Percentiles rank a stretch among this genome's conserved stretches.
phyloP scores from a whole-genome alignment of 192 early-diverging fungal genomes.

The Gryganskiella cystojenkinii region DNA sequence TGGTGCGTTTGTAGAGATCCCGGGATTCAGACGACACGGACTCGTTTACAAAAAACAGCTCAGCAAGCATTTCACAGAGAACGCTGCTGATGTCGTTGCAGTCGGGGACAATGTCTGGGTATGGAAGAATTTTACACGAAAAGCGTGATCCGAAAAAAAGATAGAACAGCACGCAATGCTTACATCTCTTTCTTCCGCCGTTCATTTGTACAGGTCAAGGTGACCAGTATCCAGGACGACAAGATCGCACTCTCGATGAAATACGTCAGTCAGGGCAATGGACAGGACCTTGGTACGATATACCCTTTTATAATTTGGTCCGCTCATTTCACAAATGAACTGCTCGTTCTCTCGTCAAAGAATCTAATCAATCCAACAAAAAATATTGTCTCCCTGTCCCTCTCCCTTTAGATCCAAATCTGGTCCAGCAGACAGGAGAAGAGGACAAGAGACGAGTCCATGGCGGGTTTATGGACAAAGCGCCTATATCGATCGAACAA shows the following conservation, averaged over 20 bases:
- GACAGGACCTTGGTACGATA: conserved; percentile 49
- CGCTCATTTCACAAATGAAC: too few relatives aligned
- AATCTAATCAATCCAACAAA: too few relatives aligned
- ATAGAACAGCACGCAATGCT: too few relatives aligned
- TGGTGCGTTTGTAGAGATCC: conserved; percentile 56
- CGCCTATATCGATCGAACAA: conserved; percentile 50
- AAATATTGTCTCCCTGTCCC: neutral
- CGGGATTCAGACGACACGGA: conserved; percentile 37
- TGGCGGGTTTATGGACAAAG: conserved; percentile 44
- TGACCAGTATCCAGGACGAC: conserved; percentile 50
- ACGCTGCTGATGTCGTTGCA: conserved; percentile 51
- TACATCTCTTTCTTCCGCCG: too few relatives aligned
- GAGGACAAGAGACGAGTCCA: conserved; percentile 40
- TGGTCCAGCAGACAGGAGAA: conserved; percentile 39
- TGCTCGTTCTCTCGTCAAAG: too few relatives aligned
- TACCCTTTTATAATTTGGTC: neutral
- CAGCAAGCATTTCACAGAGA: conserved; percentile 50
- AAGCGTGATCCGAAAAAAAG: too few relatives aligned
- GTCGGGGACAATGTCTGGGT: conserved; percentile 57
- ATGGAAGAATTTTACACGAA: neutral
- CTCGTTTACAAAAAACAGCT: conserved; percentile 52
- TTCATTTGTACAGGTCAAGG: conserved; percentile 46
- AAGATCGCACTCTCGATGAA: conserved; percentile 59
- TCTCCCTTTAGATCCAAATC: conserved; percentile 34
- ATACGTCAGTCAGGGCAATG: conserved; percentile 54